phyloP scores from a whole-genome alignment of 495 filamentous ascomycete species.

The Mytilinidion resinicola region DNA sequence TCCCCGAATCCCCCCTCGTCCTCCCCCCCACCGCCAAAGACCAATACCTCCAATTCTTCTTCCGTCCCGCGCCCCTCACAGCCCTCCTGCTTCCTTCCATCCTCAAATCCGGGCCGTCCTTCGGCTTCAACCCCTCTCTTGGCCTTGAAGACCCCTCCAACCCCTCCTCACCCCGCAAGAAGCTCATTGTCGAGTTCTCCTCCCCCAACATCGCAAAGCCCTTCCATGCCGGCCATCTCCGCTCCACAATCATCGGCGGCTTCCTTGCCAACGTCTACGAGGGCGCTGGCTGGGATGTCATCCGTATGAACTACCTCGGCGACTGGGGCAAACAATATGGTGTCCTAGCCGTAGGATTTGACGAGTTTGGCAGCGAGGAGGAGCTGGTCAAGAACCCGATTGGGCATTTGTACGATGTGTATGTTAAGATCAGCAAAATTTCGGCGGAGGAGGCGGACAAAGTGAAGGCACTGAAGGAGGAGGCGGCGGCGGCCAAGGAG shows the following conservation, averaged over 20 bases:
- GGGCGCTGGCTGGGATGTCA: constrained; percentile 63
- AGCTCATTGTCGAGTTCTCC: constrained; percentile 57
- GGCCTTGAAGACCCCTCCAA: constrained; percentile 30
- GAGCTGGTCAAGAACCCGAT: constrained; percentile 55
- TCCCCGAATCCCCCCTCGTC: constrained; percentile 69
- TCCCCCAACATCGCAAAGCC: constrained; percentile 70
- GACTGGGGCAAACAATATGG: constrained; percentile 74
- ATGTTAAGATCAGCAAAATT: constrained; percentile 54
- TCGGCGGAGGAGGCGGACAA: constrained; percentile 38
- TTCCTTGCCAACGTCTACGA: constrained; percentile 65
- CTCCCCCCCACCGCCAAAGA: constrained; percentile 56
- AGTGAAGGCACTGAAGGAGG: constrained; percentile 43
- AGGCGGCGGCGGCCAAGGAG: constrained; percentile 24
- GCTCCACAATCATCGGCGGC: constrained; percentile 68
- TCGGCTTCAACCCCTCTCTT: constrained; percentile 35
- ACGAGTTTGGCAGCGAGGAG: constrained; percentile 56
- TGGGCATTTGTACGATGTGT: constrained; percentile 61
- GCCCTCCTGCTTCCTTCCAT: constrained; percentile 41
- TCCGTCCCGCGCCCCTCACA: constrained; percentile 41
- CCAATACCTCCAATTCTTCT: constrained; percentile 79
- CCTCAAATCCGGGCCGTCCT: constrained; percentile 32
- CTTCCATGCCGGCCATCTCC: constrained; percentile 65
- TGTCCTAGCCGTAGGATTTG: constrained; percentile 59
- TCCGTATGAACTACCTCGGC: constrained; percentile 66
- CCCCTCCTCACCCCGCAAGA: constrained; percentile 32